Evolutionary conservation across 2,329 filamentous ascomycete genomes (phyloP).

Genomic region (Tolypocladium tropicale): DNA sequence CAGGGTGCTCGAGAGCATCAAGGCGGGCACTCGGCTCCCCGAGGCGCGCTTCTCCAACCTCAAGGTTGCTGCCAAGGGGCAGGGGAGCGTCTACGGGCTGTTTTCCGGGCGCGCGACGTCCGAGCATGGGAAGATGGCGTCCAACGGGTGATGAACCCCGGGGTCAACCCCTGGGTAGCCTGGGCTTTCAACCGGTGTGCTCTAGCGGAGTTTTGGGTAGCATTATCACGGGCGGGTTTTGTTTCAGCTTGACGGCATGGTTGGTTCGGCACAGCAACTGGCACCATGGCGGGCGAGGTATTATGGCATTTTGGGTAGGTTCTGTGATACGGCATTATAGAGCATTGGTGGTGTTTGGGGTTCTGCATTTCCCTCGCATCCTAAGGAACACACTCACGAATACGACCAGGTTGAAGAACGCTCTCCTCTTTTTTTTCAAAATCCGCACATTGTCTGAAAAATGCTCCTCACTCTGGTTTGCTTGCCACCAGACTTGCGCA

Average conservation of each 20-base stretch:
- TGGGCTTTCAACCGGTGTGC: not conserved
- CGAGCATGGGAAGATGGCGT: not conserved
- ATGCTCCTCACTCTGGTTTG: not conserved
- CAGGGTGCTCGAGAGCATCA: constrained; percentile 77
- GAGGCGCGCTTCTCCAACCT: constrained; percentile 62
- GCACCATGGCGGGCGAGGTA: not conserved
- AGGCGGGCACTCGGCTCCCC: constrained; percentile 60
- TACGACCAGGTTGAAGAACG: not conserved
- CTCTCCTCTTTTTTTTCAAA: not conserved
- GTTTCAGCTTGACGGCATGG: not conserved
- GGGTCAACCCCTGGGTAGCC: no score
- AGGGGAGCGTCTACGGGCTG: constrained; percentile 53
- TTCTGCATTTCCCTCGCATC: not conserved
- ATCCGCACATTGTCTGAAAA: not conserved
- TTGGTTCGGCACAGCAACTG: not conserved
- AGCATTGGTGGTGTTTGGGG: not conserved
- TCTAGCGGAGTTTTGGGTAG: not conserved
- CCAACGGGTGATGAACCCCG: no score
- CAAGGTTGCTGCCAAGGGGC: constrained; percentile 49
- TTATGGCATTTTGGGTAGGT: not conserved
- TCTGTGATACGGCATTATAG: not conserved
- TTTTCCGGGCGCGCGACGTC: constrained; percentile 12
- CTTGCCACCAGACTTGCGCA: not conserved
- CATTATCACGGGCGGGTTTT: not conserved
- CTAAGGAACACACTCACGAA: not conserved